Conservation (phyloP, 2,329 filamentous ascomycete genomes). For the Passalora sequoiae region DNA sequence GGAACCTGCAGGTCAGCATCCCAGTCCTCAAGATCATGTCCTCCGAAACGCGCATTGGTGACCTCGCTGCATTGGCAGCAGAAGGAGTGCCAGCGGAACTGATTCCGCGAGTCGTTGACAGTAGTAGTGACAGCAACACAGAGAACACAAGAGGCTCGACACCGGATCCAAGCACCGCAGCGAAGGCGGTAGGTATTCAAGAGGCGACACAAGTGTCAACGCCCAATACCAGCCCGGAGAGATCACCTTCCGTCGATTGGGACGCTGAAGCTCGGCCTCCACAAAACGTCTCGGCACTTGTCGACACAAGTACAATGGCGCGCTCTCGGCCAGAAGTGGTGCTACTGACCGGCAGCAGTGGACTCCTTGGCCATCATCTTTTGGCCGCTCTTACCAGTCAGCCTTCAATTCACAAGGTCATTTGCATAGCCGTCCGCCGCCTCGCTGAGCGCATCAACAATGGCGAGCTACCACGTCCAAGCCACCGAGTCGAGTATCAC, state of each 20-base stretch:
- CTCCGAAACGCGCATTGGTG: neutral
- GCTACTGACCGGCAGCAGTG: neutral
- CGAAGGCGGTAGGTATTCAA: no score
- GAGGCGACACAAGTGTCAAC: no score
- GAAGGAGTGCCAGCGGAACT: constrained; percentile 2
- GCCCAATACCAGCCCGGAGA: no score
- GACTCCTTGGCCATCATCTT: neutral
- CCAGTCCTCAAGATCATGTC: constrained; percentile 44
- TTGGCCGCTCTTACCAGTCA: neutral
- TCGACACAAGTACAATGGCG: neutral
- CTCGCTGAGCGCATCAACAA: neutral
- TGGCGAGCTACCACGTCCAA: neutral
- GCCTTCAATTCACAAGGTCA: neutral
- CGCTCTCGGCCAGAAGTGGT: neutral
- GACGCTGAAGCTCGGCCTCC: neutral
- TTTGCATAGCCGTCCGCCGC: neutral
- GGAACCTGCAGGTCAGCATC: constrained; percentile 41
- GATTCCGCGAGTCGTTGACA: neutral
- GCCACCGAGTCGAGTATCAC: constrained; percentile 1
- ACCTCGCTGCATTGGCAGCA: constrained; percentile 1
- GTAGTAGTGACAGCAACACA: neutral
- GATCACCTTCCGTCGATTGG: neutral
- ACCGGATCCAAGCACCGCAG: neutral
- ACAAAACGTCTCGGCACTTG: neutral
- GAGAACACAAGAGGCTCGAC: neutral